Evolutionary conservation across 2,329 filamentous ascomycete species (phyloP).

Genomic region (Volutella citrinella): DNA sequence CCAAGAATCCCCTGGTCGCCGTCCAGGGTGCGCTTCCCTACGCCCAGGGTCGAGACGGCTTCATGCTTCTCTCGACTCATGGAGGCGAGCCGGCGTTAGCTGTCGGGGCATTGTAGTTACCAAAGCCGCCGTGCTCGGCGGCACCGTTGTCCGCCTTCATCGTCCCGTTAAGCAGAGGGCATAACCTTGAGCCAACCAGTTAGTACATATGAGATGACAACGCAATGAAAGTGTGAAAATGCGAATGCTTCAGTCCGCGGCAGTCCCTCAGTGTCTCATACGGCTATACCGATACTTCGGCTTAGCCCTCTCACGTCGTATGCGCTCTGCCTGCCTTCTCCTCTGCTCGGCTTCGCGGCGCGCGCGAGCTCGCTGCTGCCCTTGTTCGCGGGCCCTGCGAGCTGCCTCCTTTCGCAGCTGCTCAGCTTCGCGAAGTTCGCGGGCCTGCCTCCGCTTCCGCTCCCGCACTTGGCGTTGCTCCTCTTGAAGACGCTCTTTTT

Average conservation of each 20-base stretch:
- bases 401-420: too few species aligned
- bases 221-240: constrained; percentile 9
- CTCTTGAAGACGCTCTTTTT: constrained; percentile 16
- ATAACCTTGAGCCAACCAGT: constrained; percentile 55
- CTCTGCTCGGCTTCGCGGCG: too few species aligned
- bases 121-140: constrained; percentile 58
- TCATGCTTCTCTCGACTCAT: too few species aligned
- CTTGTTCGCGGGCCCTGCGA: too few species aligned
- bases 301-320: constrained; percentile 14
- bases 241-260: constrained; percentile 6
- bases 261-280: constrained; percentile 17
- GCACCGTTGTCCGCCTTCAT: constrained; percentile 60
- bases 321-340: constrained; percentile 13
- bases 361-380: constrained; percentile 13
- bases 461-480: too few species aligned
- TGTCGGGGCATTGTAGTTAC: constrained; percentile 46
- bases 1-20: too few species aligned
- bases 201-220: constrained; percentile 15
- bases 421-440: too few species aligned
- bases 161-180: constrained; percentile 81
- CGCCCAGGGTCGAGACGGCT: too few species aligned
- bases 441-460: too few species aligned
- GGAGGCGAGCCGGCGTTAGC: constrained; percentile 31
- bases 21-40: too few species aligned
- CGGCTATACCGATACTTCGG: constrained; percentile 20